Evolutionary conservation across 176 grass and related monocot species (phyloP).

Genomic region (maize (Zea mays)): Zm-B73-REFERENCE-NAM-5.0 NC_050098.1:1399501-1400000

Average conservation of each 20-base stretch:
- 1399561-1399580: constrained; percentile 80
- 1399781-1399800: constrained; percentile 64
- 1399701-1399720: constrained; percentile 80
- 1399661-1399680: constrained; percentile 65
- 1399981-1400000: no score
- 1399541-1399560: not conserved
- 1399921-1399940: no score
- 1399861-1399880: no score
- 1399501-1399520: no score
- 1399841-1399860: no score
- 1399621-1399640: constrained; percentile 79
- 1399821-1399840: constrained; percentile 38
- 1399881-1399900: no score
- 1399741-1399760: constrained; percentile 70
- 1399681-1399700: constrained; percentile 58
- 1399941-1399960: no score
- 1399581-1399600: constrained; percentile 76
- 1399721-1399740: constrained; percentile 85
- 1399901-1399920: no score
- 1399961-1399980: no score
- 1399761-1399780: constrained; percentile 75
- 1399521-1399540: not conserved
- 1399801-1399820: constrained; percentile 59
- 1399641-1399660: constrained; percentile 64
- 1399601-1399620: constrained; percentile 40